Evolutionary conservation across 805 yeast species (phyloP), one percentile per base, ranked within the genome.

Genomic region (Kuraishia borneana): DNA sequence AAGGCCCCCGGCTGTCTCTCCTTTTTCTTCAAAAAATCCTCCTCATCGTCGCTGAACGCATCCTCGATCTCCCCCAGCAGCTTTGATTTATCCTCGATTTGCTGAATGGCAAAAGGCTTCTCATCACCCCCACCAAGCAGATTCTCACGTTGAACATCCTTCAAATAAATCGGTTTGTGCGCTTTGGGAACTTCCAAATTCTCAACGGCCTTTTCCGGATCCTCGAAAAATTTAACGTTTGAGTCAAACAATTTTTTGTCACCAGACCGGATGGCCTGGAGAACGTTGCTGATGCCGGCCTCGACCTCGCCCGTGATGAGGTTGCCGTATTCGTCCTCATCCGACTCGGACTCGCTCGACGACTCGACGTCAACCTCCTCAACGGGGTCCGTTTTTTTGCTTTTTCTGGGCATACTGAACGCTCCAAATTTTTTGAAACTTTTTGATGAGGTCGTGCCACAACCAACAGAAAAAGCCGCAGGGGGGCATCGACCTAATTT

Each of bases 261-360:
- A 34, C 83, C 76, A 2, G 63, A 63, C 47, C 72, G 75, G 39
- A 92, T 68, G 0, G 95, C 81, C 13, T 60, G 48, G 33, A 92
- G 55, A 2, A 92, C 94, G 29, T 76, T 67, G 34, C 68, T 64
- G 43, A 92, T 76, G 18, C 94, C 94, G 14, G 65, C 56, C 42
- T 92, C 96, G 7, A 92, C 83, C 33, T 82, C 87, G 32, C 74
- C 85, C 0, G 96, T 89, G 35, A 84, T 66, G 33, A 92, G 61
- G 21, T 87, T 95, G 34, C 96, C 98, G 44, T 56, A 78, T 39
- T 88, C 96, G 51, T 92, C 98, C 57, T 89, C 98, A n/a, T n/a
- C n/a, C 3, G 76, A 85, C 50, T 84, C 94, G 9, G 56, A 39
- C 6, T 64, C 66, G n/a, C 64, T 56, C 13, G 61, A 61, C 5